These are phyloP conservation scores for Thelonectria blattea DNA, from an alignment of 2,329 filamentous ascomycete genomes.

Conservation along the genomic window DNA sequence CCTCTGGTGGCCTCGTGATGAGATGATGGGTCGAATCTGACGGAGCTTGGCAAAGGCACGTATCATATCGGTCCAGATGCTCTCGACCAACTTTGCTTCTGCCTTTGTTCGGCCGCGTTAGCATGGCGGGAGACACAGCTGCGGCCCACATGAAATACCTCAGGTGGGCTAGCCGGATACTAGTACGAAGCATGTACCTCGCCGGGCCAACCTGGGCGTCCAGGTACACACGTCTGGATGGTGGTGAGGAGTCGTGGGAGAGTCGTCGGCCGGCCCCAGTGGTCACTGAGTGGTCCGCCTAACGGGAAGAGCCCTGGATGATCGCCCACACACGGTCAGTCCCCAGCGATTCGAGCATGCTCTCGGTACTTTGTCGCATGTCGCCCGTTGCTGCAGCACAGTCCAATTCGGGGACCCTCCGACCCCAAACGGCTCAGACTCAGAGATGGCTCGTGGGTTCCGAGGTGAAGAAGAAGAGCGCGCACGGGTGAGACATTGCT, in stretches of 20 bases:
- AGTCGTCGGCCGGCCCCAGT: no score
- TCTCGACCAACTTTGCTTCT: neutral
- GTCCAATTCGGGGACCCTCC: no score
- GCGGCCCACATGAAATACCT: neutral
- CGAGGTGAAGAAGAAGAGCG: no score
- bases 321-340: neutral
- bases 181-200: constrained; percentile 1
- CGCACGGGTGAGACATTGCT: neutral
- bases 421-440: neutral
- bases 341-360: neutral
- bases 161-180: neutral
- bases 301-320: constrained; percentile 18
- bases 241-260: neutral
- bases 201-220: neutral
- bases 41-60: no score
- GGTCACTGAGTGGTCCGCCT: constrained; percentile 13
- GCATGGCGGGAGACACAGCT: constrained; percentile 14
- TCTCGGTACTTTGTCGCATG: neutral
- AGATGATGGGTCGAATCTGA: no score
- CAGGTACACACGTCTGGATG: neutral
- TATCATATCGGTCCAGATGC: neutral
- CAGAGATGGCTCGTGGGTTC: neutral
- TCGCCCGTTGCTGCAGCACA: no score
- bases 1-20: no score
- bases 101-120: constrained; percentile 5